These are phyloP conservation scores for Westerdykella ornata DNA, from an alignment of 2,329 filamentous ascomycete genomes.

Conservation along the genomic window DNA sequence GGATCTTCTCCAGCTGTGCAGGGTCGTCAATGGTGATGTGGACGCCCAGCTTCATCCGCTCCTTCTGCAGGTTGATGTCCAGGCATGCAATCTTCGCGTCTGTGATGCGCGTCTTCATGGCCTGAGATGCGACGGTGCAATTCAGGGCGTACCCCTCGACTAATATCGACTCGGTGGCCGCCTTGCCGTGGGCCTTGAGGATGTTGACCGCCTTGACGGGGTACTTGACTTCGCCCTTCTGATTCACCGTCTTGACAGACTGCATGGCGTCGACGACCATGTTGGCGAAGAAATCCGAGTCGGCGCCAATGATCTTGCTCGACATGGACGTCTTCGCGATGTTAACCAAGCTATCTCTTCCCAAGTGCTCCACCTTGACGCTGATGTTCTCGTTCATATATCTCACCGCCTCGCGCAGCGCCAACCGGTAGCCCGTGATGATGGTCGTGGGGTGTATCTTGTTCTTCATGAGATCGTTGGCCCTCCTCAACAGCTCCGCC, in stretches of 20 bases:
- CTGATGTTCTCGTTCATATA: slow-evolving; percentile 99
- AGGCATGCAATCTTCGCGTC: slow-evolving; percentile 96
- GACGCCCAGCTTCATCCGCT: slow-evolving; percentile 97
- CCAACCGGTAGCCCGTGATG: slow-evolving; percentile 95
- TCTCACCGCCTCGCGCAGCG: slow-evolving; percentile 90
- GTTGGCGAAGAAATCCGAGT: slow-evolving; percentile 94
- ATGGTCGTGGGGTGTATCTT: slow-evolving; percentile 99
- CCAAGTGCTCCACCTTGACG: slow-evolving; percentile 87
- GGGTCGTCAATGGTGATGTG: slow-evolving; percentile 98
- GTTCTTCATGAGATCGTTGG: slow-evolving; percentile 99
- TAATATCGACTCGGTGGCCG: slow-evolving; percentile 75
- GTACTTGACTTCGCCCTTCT: slow-evolving; percentile 86
- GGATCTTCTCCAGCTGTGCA: slow-evolving; percentile 93
- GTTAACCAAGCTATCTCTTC: slow-evolving; percentile 81
- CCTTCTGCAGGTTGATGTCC: slow-evolving; percentile 98
- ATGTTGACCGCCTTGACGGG: slow-evolving; percentile 99
- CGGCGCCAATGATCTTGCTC: slow-evolving; percentile 94
- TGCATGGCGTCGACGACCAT: slow-evolving; percentile 97
- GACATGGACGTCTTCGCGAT: slow-evolving; percentile 99
- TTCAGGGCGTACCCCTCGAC: slow-evolving; percentile 97
- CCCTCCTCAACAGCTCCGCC: slow-evolving; percentile 84
- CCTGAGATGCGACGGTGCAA: slow-evolving; percentile 96
- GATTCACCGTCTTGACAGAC: slow-evolving; percentile 89
- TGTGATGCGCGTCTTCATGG: slow-evolving; percentile 86
- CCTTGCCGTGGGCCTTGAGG: slow-evolving; percentile 96